phyloP scores from a whole-genome alignment of 225 moss, liverwort and hornwort species.

The Marchantia paleacea region DNA sequence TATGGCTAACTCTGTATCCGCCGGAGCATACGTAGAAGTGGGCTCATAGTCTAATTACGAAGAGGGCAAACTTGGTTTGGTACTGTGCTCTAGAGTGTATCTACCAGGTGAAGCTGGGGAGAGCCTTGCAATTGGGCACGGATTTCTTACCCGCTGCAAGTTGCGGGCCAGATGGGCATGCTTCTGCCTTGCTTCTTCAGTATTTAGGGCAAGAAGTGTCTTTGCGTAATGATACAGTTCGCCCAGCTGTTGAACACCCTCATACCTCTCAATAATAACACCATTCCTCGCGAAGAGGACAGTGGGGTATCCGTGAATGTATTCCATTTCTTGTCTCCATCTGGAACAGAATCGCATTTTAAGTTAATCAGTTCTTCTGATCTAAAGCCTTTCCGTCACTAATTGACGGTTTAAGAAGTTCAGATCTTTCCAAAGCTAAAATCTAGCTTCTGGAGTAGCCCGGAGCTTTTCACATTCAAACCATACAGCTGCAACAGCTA shows the following conservation, averaged over 20 bases:
- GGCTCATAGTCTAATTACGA: too few relatives aligned
- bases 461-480: background rate
- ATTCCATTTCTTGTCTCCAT: slow-evolving; percentile 8
- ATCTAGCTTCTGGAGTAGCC: background rate
- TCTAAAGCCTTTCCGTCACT: background rate
- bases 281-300: slow-evolving; percentile 22
- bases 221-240: slow-evolving; percentile 18
- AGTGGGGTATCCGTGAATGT: slow-evolving; percentile 23
- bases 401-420: background rate
- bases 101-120: background rate
- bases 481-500: background rate
- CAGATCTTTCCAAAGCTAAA: too few relatives aligned
- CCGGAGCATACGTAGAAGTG: too few relatives aligned
- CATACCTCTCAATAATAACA: slow-evolving; percentile 27
- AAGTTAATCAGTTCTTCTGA: background rate
- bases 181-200: slow-evolving; percentile 14
- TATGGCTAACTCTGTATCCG: too few relatives aligned
- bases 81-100: too few relatives aligned
- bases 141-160: slow-evolving; percentile 15
- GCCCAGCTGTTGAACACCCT: slow-evolving; percentile 19
- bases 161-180: slow-evolving; percentile 3
- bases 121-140: background rate
- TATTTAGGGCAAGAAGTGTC: slow-evolving; percentile 1
- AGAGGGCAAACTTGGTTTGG: too few relatives aligned
- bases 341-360: background rate